Conservation (phyloP, 2,329 filamentous ascomycete species). For the Blumeriella jaapii region DNA sequence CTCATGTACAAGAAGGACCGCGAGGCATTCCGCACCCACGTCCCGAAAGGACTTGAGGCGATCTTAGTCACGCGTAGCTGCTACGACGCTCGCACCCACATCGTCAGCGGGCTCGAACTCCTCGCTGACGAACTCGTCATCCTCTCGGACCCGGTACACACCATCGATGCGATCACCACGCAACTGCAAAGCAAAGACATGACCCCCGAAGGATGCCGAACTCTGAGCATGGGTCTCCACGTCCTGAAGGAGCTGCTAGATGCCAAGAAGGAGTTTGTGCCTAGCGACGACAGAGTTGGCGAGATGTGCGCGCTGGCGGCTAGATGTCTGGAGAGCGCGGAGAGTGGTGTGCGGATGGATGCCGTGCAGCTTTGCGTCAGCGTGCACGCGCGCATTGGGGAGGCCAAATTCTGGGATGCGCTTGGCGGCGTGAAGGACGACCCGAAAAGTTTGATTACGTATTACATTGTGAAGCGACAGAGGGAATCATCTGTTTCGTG, state of each 20-base stretch:
- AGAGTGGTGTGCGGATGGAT: conserved; percentile 58
- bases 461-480: conserved; percentile 66
- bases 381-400: conserved; percentile 51
- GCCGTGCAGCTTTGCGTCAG: conserved; percentile 71
- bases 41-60: conserved; percentile 54
- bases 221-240: conserved; percentile 51
- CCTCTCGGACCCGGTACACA: conserved; percentile 52
- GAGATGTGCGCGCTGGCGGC: conserved; percentile 39
- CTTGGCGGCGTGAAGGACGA: conserved; percentile 57
- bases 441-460: conserved; percentile 65
- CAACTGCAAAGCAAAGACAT: conserved; percentile 36
- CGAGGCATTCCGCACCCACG: conserved; percentile 54
- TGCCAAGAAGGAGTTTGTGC: conserved; percentile 33
- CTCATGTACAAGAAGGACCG: conserved; percentile 58
- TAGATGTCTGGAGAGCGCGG: conserved; percentile 47
- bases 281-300: conserved; percentile 38
- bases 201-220: conserved; percentile 36
- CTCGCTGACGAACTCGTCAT: conserved; percentile 60
- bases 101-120: conserved; percentile 62
- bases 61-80: conserved; percentile 52
- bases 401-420: conserved; percentile 54
- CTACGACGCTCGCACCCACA: conserved; percentile 59
- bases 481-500: conserved; percentile 33
- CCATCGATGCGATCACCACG: conserved; percentile 41
- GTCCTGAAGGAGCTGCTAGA: conserved; percentile 48